Evolutionary conservation across 2,329 filamentous ascomycete species (phyloP).

Genomic region (Fonsecaea multimorphosa): DNA sequence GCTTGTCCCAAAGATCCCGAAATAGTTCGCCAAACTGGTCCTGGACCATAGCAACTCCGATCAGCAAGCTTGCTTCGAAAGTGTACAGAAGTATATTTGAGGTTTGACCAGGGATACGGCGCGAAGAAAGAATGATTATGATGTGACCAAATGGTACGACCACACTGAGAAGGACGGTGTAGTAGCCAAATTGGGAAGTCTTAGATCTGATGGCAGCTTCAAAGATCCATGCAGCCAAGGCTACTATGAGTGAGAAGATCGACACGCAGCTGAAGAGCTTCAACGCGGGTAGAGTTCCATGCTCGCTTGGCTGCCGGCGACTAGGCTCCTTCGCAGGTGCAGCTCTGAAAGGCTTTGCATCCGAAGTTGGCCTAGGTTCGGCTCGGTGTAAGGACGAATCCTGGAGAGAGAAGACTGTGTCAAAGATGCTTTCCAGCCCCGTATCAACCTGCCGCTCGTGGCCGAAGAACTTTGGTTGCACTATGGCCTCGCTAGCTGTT

Average conservation of each 20-base stretch:
- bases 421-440: constrained; percentile 55
- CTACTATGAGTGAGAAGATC: constrained; percentile 24
- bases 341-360: not conserved
- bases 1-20: constrained; percentile 36
- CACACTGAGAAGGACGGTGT: constrained; percentile 28
- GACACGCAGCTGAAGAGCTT: constrained; percentile 26
- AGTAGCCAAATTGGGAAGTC: constrained; percentile 26
- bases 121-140: constrained; percentile 9
- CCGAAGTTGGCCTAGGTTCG: not conserved
- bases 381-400: constrained; percentile 18
- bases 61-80: constrained; percentile 27
- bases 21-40: constrained; percentile 26
- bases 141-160: constrained; percentile 29
- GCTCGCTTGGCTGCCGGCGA: not conserved
- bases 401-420: constrained; percentile 50
- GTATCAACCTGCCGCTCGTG: constrained; percentile 51
- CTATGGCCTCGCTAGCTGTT: constrained; percentile 44
- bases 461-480: constrained; percentile 55
- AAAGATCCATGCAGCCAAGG: constrained; percentile 29
- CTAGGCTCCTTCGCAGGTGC: not conserved
- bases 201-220: constrained; percentile 24
- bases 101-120: constrained; percentile 10
- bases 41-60: constrained; percentile 22
- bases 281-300: not conserved
- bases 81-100: constrained; percentile 20